Evolutionary conservation across 2,329 filamentous ascomycete genomes (phyloP).

Genomic region (Apiospora malaysiana): DNA sequence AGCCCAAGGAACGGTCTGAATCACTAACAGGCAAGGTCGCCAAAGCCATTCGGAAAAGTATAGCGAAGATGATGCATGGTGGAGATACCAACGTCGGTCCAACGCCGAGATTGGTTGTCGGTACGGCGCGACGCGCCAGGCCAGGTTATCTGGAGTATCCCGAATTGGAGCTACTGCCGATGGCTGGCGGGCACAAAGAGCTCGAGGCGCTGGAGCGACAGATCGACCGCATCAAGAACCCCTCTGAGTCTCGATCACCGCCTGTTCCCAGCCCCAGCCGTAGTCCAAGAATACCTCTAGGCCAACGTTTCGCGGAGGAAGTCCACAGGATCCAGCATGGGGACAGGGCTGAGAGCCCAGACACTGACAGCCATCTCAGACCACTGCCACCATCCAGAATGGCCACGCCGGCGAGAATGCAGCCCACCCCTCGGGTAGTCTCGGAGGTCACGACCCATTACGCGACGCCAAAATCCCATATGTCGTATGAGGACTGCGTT

Average conservation of each 20-base stretch:
- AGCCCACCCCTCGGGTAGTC: background rate
- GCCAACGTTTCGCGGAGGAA: conserved; percentile 34
- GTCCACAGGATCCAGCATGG: conserved; percentile 34
- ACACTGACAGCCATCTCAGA: conserved; percentile 13
- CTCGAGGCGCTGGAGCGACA: conserved; percentile 39
- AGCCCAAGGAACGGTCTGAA: conserved; percentile 26
- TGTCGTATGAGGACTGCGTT: conserved; percentile 36
- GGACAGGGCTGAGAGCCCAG: conserved; percentile 18
- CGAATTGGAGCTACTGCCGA: conserved; percentile 43
- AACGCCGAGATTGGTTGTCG: background rate
- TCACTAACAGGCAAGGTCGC: conserved; percentile 35
- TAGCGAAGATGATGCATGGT: conserved; percentile 32
- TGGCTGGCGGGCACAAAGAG: conserved; percentile 39
- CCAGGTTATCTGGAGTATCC: conserved; percentile 40
- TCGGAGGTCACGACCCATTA: conserved; percentile 27
- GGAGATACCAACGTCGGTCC: conserved; percentile 1
- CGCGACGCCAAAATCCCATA: conserved; percentile 28
- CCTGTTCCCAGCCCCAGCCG: background rate
- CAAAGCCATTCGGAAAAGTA: conserved; percentile 33
- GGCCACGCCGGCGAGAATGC: background rate
- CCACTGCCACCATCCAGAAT: background rate
- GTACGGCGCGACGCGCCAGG: background rate
- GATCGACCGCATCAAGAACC: conserved; percentile 40
- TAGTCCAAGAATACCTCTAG: conserved; percentile 29
- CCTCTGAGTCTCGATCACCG: background rate